Evolutionary conservation across 208 protist species (phyloP).

Genomic region (Leishmania tarentolae): DNA sequence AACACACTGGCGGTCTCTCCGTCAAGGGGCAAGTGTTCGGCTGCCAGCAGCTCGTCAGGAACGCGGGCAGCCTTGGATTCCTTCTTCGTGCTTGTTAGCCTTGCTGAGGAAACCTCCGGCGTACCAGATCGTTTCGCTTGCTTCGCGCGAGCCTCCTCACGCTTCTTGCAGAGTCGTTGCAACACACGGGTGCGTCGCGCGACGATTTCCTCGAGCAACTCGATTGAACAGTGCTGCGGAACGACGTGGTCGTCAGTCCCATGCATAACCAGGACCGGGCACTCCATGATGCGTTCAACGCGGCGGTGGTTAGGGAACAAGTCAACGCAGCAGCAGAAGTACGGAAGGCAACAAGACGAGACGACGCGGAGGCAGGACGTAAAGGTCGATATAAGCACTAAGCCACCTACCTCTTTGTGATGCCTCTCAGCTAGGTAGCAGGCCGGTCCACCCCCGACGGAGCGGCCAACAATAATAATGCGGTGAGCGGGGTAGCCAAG

Average conservation of each 20-base stretch:
- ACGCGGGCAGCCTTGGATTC: not conserved
- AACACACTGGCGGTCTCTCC: slow-evolving; percentile 11
- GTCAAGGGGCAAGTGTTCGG: not conserved
- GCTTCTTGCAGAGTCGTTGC: slow-evolving; percentile 2
- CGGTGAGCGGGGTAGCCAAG: slow-evolving; percentile 41
- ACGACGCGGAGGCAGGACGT: slow-evolving; percentile 67
- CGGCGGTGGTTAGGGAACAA: slow-evolving; percentile 63
- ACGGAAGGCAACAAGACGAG: slow-evolving; percentile 29
- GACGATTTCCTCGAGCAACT: slow-evolving; percentile 30
- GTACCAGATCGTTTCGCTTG: not conserved
- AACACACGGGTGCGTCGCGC: not conserved
- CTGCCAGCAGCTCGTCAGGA: not conserved
- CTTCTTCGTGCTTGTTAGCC: slow-evolving; percentile 1
- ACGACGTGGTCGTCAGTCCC: slow-evolving; percentile 63
- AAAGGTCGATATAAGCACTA: slow-evolving; percentile 77
- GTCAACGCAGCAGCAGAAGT: slow-evolving; percentile 45
- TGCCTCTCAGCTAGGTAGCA: slow-evolving; percentile 77
- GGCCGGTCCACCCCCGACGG: slow-evolving; percentile 74
- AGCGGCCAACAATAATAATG: slow-evolving; percentile 74
- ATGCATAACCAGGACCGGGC: slow-evolving; percentile 75
- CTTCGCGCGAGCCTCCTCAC: not conserved
- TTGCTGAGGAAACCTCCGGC: not conserved
- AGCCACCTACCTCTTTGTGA: slow-evolving; percentile 53
- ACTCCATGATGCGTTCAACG: slow-evolving; percentile 44
- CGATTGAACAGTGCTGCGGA: slow-evolving; percentile 47